Conservation (phyloP, 108 stramenopile species). For the Heterococcus sp. region DNA sequence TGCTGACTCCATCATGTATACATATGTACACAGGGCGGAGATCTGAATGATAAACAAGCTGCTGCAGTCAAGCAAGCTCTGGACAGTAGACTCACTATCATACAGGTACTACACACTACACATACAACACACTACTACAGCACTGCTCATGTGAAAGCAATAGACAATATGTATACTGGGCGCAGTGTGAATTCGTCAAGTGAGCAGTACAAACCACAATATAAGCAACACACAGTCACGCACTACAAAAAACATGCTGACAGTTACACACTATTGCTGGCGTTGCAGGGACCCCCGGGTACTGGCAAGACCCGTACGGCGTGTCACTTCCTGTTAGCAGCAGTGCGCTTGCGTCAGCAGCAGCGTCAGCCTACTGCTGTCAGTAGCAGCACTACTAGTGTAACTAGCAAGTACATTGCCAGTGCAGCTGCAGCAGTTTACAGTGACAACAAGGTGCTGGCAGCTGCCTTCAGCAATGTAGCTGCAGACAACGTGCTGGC, state of each 20-base stretch:
- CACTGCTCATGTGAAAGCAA: too few relatives aligned
- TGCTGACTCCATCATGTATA: background rate
- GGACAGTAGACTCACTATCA: constrained; percentile 33
- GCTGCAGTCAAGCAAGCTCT: constrained; percentile 14
- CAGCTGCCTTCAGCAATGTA: constrained; percentile 76
- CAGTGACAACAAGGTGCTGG: constrained; percentile 29
- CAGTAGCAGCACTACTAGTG: background rate
- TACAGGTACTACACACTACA: too few relatives aligned
- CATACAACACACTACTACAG: too few relatives aligned
- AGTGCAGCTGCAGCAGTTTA: background rate
- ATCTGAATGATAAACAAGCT: background rate
- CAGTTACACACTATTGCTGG: too few relatives aligned
- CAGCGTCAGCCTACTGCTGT: constrained; percentile 4
- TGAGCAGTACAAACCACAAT: too few relatives aligned
- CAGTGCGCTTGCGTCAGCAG: constrained; percentile 5
- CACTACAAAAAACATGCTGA: too few relatives aligned
- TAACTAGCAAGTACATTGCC: background rate
- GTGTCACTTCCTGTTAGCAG: constrained; percentile 36
- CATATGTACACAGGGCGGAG: background rate
- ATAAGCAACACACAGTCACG: too few relatives aligned
- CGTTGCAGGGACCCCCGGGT: constrained; percentile 59
- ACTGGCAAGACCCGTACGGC: constrained; percentile 59
- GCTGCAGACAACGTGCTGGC: constrained; percentile 96
- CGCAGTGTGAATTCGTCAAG: too few relatives aligned
- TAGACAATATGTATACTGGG: too few relatives aligned